These are phyloP conservation scores for Cornus suecica DNA, from an alignment of 148 eudicot species.

Conservation along the genomic window DNA sequence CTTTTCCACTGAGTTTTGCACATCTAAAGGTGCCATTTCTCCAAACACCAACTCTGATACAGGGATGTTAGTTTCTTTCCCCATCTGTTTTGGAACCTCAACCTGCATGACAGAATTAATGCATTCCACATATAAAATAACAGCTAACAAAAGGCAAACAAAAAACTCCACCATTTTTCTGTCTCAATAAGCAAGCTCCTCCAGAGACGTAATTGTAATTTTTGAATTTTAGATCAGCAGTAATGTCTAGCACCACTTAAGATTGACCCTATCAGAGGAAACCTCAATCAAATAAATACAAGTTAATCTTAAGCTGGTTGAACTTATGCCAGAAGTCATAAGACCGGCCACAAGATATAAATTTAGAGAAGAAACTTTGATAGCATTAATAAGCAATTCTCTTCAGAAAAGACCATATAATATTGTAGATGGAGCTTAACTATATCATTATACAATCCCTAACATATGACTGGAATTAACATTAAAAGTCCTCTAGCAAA, in stretches of 20 bases:
- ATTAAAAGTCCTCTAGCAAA: too few relatives aligned
- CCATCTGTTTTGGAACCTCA: slow-evolving; percentile 64
- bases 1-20: slow-evolving; percentile 70
- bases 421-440: too few relatives aligned
- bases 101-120: slow-evolving; percentile 26
- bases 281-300: too few relatives aligned
- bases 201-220: not conserved
- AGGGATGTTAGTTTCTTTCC: slow-evolving; percentile 53
- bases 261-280: not conserved
- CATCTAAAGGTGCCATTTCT: slow-evolving; percentile 41
- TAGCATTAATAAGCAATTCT: not conserved
- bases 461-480: too few relatives aligned
- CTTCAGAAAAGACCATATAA: too few relatives aligned
- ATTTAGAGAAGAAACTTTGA: not conserved
- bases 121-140: not conserved
- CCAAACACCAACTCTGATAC: slow-evolving; percentile 55
- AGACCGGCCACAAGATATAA: not conserved
- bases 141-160: too few relatives aligned
- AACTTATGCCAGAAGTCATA: not conserved
- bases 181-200: not conserved
- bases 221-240: not conserved
- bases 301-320: too few relatives aligned
- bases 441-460: too few relatives aligned
- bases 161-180: too few relatives aligned
- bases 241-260: not conserved